Evolutionary conservation across 1,139 yeast species (phyloP), one percentile per base, ranked within the genome.

Genomic region (Arxiozyma telluris): DNA sequence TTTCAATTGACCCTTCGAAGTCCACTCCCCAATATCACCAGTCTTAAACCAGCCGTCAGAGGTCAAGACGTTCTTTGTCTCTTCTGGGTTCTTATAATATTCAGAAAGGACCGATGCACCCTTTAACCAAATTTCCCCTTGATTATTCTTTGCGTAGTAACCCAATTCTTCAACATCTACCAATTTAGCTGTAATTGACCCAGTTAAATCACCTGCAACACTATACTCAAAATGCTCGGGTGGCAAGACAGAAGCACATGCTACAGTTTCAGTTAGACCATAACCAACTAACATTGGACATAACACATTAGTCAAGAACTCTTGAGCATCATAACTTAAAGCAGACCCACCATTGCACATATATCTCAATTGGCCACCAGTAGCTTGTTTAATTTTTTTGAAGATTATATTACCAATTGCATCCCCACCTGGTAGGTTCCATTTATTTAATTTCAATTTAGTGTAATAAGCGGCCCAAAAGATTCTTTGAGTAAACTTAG

Each of bases 11-110:
- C 98, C 98, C 60, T 77, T 78, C 25, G 82, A 60, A 48, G 93
- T 80, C 96, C 96, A 90, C 75, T 89, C 93, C 67, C 93, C 97
- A 71, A 94, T 89, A 72, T 94, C 99, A 71, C 99, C 99, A 48
- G 98, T 93, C 69, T 77, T 80, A 76, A 94, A 94, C 97, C 98
- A 94, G 22, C 69, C 70, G 59, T 90, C 96, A 54, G 78, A 76
- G 49, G 88, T 82, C 65, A 87, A 84, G 0, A 96, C 89, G 38
- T 72, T 83, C 52, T 76, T 71, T 39, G 97, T 93, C 73, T 91
- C 98, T 69, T 83, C 77, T 57, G 81, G 85, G 69, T 93, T 91
- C 70, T 84, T 81, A 75, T 79, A 93, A 73, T 94, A 94, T 66
- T 87, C 91, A 42, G 79, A 73, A 41, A 87, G 77, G 52, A 93